These are phyloP conservation scores for Melanogaster broomeanus DNA, from an alignment of 768 basidiomycete species.

Conservation along the genomic window DNA sequence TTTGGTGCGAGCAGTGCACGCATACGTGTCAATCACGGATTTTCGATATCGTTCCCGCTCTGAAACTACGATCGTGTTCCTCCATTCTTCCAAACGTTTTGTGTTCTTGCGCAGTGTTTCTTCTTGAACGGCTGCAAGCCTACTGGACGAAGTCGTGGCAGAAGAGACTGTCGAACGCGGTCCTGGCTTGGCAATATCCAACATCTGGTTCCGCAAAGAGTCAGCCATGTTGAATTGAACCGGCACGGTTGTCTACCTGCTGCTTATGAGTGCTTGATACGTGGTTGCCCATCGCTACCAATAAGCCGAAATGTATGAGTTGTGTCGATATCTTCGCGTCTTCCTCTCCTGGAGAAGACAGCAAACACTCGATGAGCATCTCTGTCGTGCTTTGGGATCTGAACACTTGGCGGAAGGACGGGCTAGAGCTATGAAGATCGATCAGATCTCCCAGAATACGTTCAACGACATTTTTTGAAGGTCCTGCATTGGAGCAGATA, in stretches of 20 bases:
- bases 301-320: conserved; percentile 66
- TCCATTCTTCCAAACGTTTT: conserved; percentile 69
- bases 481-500: conserved; percentile 15
- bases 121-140: conserved; percentile 22
- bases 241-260: conserved; percentile 50
- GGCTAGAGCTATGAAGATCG: conserved; percentile 61
- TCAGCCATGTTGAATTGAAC: conserved; percentile 5
- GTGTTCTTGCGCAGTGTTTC: conserved; percentile 61
- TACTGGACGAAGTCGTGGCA: conserved; percentile 5
- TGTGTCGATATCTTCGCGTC: conserved; percentile 55
- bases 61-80: conserved; percentile 62
- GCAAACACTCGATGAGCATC: conserved; percentile 65
- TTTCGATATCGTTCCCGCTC: conserved; percentile 76
- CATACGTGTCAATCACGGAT: conserved; percentile 69
- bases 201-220: conserved; percentile 40
- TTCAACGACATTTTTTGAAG: conserved; percentile 18
- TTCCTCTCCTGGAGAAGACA: conserved; percentile 36
- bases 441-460: conserved; percentile 66
- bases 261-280: conserved; percentile 69
- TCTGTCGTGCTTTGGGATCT: conserved; percentile 70
- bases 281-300: conserved; percentile 63
- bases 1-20: neutral
- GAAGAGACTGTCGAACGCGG: conserved; percentile 1
- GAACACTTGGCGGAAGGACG: conserved; percentile 72
- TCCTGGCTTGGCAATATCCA: conserved; percentile 52